These are phyloP conservation scores for Aspergillus biplanus DNA, from an alignment of 495 filamentous ascomycete species.

Conservation along the genomic window DNA sequence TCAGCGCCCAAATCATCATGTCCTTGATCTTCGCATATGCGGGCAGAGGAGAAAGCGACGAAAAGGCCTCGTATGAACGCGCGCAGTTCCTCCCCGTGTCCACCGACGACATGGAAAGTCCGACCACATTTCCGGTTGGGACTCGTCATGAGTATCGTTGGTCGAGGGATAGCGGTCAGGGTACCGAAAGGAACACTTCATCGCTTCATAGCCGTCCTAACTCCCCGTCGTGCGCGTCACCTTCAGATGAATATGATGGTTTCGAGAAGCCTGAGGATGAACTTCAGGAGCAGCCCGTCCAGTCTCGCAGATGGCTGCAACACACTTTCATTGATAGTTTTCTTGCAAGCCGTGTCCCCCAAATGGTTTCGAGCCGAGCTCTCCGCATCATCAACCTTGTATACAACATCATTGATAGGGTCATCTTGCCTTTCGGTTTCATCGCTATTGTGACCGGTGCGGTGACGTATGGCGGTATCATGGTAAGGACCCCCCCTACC, in stretches of 20 bases:
- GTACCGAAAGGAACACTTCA: constrained; percentile 73
- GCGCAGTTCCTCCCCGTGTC: constrained; percentile 69
- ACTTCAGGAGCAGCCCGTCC: constrained; percentile 31
- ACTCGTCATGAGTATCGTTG: constrained; percentile 59
- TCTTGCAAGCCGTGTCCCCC: constrained; percentile 49
- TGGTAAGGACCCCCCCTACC: constrained; percentile 48
- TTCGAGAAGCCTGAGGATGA: constrained; percentile 59
- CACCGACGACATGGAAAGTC: constrained; percentile 67
- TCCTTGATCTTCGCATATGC: constrained; percentile 62
- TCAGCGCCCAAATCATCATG: constrained; percentile 69
- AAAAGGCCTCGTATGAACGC: constrained; percentile 37
- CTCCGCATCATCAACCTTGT: constrained; percentile 59
- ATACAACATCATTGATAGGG: constrained; percentile 64
- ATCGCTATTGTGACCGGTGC: constrained; percentile 64
- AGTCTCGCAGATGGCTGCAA: constrained; percentile 49
- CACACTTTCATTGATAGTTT: constrained; percentile 52
- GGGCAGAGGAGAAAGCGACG: constrained; percentile 36
- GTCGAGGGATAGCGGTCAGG: constrained; percentile 88
- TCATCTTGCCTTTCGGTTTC: constrained; percentile 68
- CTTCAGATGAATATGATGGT: constrained; percentile 55
- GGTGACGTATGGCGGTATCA: constrained; percentile 71
- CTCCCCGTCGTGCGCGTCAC: constrained; percentile 55
- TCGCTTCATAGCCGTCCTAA: constrained; percentile 70
- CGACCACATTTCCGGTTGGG: constrained; percentile 51
- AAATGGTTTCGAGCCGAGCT: constrained; percentile 63